phyloP scores from a whole-genome alignment of 768 basidiomycete species.

The Hortiboletus campestris region DNA sequence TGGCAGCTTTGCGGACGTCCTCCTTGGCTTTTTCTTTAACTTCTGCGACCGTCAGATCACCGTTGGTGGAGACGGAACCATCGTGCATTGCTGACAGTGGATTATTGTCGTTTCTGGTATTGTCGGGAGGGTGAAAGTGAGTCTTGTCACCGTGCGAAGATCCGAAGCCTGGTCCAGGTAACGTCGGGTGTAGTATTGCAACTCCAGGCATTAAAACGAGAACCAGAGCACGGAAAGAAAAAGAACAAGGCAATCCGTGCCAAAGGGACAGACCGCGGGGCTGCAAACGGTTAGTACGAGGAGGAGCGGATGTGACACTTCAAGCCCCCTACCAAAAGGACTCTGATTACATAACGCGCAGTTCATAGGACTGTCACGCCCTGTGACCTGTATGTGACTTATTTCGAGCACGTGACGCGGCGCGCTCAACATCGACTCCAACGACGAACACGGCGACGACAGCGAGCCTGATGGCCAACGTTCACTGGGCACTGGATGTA shows the following conservation, averaged over 20 bases:
- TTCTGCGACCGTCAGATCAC: constrained; percentile 41
- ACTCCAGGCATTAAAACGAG: constrained; percentile 42
- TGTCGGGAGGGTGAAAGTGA: constrained; percentile 11
- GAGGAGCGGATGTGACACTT: constrained; percentile 3
- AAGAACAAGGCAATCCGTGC: not conserved
- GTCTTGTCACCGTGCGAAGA: constrained; percentile 27
- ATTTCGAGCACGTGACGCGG: constrained; percentile 23
- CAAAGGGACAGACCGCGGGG: constrained; percentile 11
- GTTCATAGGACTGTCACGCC: constrained; percentile 8
- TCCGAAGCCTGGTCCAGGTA: constrained; percentile 30
- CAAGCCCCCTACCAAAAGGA: not conserved
- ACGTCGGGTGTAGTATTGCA: constrained; percentile 39
- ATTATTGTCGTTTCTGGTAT: constrained; percentile 15
- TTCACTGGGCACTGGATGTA: constrained; percentile 52
- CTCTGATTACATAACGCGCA: constrained; percentile 29
- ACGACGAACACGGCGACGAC: constrained; percentile 5
- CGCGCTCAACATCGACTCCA: constrained; percentile 26
- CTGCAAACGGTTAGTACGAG: constrained; percentile 13
- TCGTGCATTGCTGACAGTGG: constrained; percentile 38
- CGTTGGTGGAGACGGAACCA: constrained; percentile 28
- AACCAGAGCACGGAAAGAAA: not conserved
- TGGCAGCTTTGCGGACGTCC: constrained; percentile 49
- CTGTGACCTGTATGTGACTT: constrained; percentile 15
- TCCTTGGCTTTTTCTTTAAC: constrained; percentile 48
- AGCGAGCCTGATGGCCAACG: constrained; percentile 19